Evolutionary conservation across 2,329 filamentous ascomycete species (phyloP), one percentile per base, ranked within the genome.

Genomic region (Diaporthe vaccinii): DNA sequence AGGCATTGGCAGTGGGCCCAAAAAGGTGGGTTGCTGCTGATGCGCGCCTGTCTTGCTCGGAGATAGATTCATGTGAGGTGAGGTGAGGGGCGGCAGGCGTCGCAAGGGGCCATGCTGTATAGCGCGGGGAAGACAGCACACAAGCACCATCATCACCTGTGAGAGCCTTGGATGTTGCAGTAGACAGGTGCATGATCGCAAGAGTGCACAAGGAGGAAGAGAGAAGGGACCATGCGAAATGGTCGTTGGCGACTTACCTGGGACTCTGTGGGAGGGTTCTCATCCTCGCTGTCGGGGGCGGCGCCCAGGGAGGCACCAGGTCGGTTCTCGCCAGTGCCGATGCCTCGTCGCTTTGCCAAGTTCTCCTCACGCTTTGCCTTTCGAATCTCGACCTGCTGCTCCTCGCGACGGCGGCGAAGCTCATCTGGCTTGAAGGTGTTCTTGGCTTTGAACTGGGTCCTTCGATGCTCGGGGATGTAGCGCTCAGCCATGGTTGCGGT

Each of bases 391-490:
- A 99, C 97, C 88, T 98, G 97, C 87, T 98, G 96, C 88, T 99
- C 97, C 86, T 99, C 97, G 84, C 97, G 97, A 84, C 97, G 97
- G 83, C 97, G 96, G 84, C 97, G 95, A 79, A 99, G 93, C 89
- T 99, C 97, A 85, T 99, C 97, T 82, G 96, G 96, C 92, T 98
- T 98, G 91, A 99, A 98, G 83, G 95, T 95, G 87, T 95, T 96
- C 91, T 98, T 98, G 74, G 97, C 97, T 93, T 99, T 99, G 93
- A 98, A 99, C 89, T 98, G 96, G 79, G 95, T 98, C 84, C 97
- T 96, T 86, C 97, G 95, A 90, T 99, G 97, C 89, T 99, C 97
- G 85, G 97, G 97, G 83, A 99, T 99, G 89, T 98, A 99, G 83
- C 97, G 95, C 86, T 99, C 97, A 86, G 97, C 94, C 97, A 99